A percentile compares a stretch with the other conserved stretches of the same genome.
These are phyloP conservation scores for Apophysomyces sp. DNA, from an alignment of 371 early-diverging fungal species.

Conservation along the genomic window DNA sequence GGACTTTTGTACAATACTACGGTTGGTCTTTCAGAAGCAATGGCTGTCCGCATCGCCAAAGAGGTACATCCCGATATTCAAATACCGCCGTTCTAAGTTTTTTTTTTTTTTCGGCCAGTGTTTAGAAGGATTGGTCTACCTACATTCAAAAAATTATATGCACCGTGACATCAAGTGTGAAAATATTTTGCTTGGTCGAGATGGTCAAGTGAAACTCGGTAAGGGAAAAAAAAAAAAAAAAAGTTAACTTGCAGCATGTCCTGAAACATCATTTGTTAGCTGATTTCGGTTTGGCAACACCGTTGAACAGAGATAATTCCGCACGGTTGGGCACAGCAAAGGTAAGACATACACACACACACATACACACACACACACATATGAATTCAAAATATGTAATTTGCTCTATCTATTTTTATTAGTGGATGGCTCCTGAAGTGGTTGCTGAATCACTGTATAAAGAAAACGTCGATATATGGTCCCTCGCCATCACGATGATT, in stretches of 20 bases:
- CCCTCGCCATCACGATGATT: conserved; percentile 50
- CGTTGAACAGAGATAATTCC: conserved; percentile 29
- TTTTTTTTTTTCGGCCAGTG: conserved; percentile 14
- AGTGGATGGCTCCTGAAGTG: conserved; percentile 60
- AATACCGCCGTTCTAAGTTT: neutral
- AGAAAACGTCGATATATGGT: conserved; percentile 53
- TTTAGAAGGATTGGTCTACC: conserved; percentile 46
- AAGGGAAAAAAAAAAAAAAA: conserved; percentile 4
- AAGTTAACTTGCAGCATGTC: too few species aligned
- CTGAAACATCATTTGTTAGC: conserved; percentile 23
- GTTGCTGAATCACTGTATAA: conserved; percentile 38
- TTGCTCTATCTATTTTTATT: too few species aligned
- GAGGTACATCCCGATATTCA: conserved; percentile 21
- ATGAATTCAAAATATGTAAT: too few species aligned
- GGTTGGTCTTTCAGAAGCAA: conserved; percentile 38
- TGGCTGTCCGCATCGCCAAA: conserved; percentile 38
- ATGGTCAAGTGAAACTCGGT: conserved; percentile 52
- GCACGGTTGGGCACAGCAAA: conserved; percentile 46
- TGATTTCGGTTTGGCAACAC: conserved; percentile 52
- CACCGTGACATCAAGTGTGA: conserved; percentile 57
- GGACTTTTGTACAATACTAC: conserved; percentile 41
- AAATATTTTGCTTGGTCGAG: conserved; percentile 41
- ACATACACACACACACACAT: too few species aligned
- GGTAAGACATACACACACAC: conserved; percentile 16
- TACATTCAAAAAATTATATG: conserved; percentile 51